Evolutionary conservation across 169 alveolate genomes (phyloP).

Genomic region (Plasmodium billcollinsi): DNA sequence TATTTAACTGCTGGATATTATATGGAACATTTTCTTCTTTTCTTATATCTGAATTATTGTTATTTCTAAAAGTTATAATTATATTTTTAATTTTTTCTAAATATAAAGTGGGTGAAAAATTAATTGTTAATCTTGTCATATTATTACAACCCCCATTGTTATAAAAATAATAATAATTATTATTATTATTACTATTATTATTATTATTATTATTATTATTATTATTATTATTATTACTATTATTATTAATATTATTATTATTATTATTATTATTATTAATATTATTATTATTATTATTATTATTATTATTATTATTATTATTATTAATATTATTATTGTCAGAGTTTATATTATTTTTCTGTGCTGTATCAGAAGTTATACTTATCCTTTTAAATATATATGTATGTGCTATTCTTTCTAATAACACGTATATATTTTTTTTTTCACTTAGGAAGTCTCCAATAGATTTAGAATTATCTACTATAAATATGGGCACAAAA

Average conservation of each 20-base stretch:
- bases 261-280: background rate
- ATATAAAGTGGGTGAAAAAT: background rate
- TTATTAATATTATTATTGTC: too few relatives aligned
- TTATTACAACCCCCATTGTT: background rate
- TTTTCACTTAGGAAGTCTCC: conserved; percentile 45
- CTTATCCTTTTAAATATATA: conserved; percentile 22
- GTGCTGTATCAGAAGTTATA: background rate
- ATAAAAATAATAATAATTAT: too few relatives aligned
- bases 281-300: too few relatives aligned
- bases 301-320: too few relatives aligned
- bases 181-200: too few relatives aligned
- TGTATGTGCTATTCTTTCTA: conserved; percentile 24
- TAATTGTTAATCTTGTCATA: background rate
- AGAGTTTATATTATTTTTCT: background rate
- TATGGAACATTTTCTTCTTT: background rate
- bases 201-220: too few relatives aligned
- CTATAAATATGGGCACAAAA: conserved; percentile 25
- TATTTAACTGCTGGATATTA: background rate
- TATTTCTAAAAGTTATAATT: background rate
- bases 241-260: too few relatives aligned
- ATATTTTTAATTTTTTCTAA: conserved; percentile 4
- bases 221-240: too few relatives aligned
- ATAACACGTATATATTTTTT: conserved; percentile 1
- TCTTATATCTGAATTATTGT: background rate
- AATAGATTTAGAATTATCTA: conserved; percentile 22